A percentile compares a stretch with the other conserved stretches of the same genome.
Conservation (phyloP, 495 filamentous ascomycete genomes). For the Ascodesmis nigricans region DNA sequence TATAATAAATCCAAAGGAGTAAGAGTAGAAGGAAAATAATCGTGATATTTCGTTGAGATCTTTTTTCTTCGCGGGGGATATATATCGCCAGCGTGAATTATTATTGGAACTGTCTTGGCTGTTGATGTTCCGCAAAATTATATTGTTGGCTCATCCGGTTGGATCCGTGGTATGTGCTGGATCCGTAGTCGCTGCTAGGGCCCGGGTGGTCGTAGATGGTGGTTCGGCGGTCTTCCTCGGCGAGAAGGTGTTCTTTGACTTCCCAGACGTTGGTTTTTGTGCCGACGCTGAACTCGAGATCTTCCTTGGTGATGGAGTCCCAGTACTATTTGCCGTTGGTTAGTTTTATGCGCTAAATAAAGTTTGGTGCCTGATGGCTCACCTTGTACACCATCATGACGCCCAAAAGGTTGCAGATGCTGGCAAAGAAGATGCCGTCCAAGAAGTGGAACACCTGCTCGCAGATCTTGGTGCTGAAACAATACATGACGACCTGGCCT, state of each 20-base stretch:
- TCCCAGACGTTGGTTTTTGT: conserved; percentile 94
- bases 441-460: conserved; percentile 72
- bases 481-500: conserved; percentile 84
- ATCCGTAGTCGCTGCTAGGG: conserved; percentile 17
- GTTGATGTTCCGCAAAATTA: too few species aligned
- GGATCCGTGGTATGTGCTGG: conserved; percentile 12
- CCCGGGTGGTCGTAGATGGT: conserved; percentile 51
- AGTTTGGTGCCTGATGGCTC: conserved; percentile 17
- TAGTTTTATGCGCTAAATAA: too few species aligned
- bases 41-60: too few species aligned
- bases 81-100: too few species aligned
- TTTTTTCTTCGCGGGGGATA: too few species aligned
- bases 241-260: conserved; percentile 64
- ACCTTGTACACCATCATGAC: conserved; percentile 99
- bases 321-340: conserved; percentile 51
- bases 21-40: too few species aligned
- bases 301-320: conserved; percentile 97
- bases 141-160: conserved; percentile 17
- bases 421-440: conserved; percentile 87
- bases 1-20: too few species aligned
- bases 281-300: conserved; percentile 93
- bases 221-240: conserved; percentile 65
- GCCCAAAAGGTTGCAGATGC: conserved; percentile 74
- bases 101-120: too few species aligned
- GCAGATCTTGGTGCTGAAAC: conserved; percentile 70